A percentile compares a stretch with the other conserved stretches of the same genome.
phyloP scores from a whole-genome alignment of 2,329 filamentous ascomycete species.

The Macrophomina tecta region DNA sequence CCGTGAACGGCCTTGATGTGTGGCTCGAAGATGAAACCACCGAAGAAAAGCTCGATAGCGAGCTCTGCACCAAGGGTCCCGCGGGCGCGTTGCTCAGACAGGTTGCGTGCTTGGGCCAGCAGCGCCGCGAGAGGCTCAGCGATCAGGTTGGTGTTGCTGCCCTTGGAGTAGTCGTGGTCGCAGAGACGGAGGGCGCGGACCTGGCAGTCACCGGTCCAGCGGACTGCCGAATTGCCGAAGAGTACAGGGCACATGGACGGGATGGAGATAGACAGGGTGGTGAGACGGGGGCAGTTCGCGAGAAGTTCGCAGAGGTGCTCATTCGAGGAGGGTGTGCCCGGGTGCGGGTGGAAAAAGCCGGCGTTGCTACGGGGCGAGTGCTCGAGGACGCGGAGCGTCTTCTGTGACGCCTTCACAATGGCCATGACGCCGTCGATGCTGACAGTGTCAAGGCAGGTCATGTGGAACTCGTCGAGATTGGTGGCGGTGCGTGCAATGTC shows the following conservation, averaged over 20 bases:
- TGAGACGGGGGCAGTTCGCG: conserved; percentile 53
- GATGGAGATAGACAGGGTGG: conserved; percentile 56
- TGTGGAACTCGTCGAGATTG: conserved; percentile 58
- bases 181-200: conserved; percentile 58
- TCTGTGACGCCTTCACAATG: conserved; percentile 56
- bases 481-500: conserved; percentile 59
- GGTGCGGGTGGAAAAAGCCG: conserved; percentile 59
- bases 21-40: conserved; percentile 59
- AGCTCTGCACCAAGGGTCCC: conserved; percentile 47
- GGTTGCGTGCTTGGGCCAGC: conserved; percentile 49
- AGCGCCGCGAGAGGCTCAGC: conserved; percentile 42
- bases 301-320: conserved; percentile 58
- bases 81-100: conserved; percentile 48
- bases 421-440: conserved; percentile 59
- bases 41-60: conserved; percentile 58
- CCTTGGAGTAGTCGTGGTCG: conserved; percentile 46
- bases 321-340: conserved; percentile 50
- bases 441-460: conserved; percentile 60
- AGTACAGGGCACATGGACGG: conserved; percentile 56
- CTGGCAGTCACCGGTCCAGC: conserved; percentile 55
- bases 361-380: conserved; percentile 60
- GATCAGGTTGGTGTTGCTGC: conserved; percentile 33
- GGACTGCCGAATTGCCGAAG: conserved; percentile 52
- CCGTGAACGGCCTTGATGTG: conserved; percentile 54
- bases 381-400: conserved; percentile 58